Evolutionary conservation across 2,329 filamentous ascomycete genomes (phyloP).

Genomic region (Dactylellina haptotyla): DNA sequence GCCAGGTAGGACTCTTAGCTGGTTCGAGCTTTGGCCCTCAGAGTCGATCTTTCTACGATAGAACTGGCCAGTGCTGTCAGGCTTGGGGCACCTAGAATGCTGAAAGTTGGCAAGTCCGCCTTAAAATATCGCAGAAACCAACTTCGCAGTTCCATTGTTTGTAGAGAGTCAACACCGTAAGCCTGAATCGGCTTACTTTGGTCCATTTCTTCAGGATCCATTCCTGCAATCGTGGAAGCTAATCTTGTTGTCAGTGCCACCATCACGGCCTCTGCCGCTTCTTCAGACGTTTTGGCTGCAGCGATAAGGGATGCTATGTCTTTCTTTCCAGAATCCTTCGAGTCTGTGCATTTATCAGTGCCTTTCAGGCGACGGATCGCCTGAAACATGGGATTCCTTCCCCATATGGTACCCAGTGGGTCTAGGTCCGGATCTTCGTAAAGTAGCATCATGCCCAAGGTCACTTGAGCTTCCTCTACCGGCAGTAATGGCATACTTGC

Average conservation of each 20-base stretch:
- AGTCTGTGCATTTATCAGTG: neutral
- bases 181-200: slow-evolving; percentile 17
- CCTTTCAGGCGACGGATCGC: neutral
- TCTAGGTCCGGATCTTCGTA: slow-evolving; percentile 20
- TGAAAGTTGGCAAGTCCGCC: slow-evolving; percentile 21
- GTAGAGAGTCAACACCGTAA: slow-evolving; percentile 26
- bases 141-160: slow-evolving; percentile 31
- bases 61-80: slow-evolving; percentile 6
- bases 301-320: slow-evolving; percentile 6
- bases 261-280: slow-evolving; percentile 10
- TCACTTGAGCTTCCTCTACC: slow-evolving; percentile 17
- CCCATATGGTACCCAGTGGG: slow-evolving; percentile 22
- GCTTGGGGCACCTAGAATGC: slow-evolving; percentile 24
- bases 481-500: neutral
- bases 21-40: neutral
- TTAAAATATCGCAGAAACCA: slow-evolving; percentile 28
- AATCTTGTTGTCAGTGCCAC: slow-evolving; percentile 13
- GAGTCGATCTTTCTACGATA: slow-evolving; percentile 11
- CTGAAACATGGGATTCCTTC: slow-evolving; percentile 32
- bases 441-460: slow-evolving; percentile 15
- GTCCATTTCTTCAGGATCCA: slow-evolving; percentile 28
- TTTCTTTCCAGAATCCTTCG: slow-evolving; percentile 1
- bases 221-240: slow-evolving; percentile 15
- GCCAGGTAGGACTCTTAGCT: no score
- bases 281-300: slow-evolving; percentile 16